A percentile compares a stretch with the other conserved stretches of the same genome.
phyloP scores from a whole-genome alignment of 2,329 filamentous ascomycete genomes.

The Diaporthe sp. region DNA sequence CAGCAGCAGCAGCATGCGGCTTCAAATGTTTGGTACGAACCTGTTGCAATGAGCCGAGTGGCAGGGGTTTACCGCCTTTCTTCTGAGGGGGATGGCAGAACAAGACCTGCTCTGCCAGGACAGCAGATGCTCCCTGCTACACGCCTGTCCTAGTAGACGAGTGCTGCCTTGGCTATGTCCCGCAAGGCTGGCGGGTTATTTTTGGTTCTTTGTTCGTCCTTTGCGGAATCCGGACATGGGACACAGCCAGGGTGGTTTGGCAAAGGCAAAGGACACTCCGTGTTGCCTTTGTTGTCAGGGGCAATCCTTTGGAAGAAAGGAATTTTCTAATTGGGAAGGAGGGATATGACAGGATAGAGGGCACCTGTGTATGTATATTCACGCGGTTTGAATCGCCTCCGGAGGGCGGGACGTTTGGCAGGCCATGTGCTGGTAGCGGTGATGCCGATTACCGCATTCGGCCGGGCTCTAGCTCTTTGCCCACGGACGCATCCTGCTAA shows the following conservation, averaged over 20 bases:
- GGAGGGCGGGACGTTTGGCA: constrained; percentile 35
- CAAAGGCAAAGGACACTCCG: constrained; percentile 36
- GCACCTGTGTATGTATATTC: constrained; percentile 43
- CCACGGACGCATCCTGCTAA: constrained; percentile 39
- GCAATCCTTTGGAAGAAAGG: constrained; percentile 35
- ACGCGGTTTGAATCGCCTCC: constrained; percentile 32
- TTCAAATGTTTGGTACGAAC: constrained; percentile 42
- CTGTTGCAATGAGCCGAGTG: constrained; percentile 40
- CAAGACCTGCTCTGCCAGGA: constrained; percentile 35
- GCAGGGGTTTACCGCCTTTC: constrained; percentile 38
- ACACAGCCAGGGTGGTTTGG: constrained; percentile 34
- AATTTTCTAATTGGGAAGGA: constrained; percentile 29
- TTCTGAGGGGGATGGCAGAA: constrained; percentile 22
- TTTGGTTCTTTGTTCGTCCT: constrained; percentile 43
- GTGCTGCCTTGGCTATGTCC: constrained; percentile 35
- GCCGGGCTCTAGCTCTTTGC: constrained; percentile 36
- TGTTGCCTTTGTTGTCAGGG: constrained; percentile 40
- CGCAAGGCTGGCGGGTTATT: constrained; percentile 39
- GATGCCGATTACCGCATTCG: constrained; percentile 42
- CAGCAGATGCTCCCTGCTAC: constrained; percentile 38
- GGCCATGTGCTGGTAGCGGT: constrained; percentile 41
- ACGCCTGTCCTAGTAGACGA: constrained; percentile 36
- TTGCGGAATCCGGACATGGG: constrained; percentile 38
- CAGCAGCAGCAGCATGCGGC: constrained; percentile 40
- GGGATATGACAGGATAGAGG: constrained; percentile 26